Conservation (phyloP, 2,329 filamentous ascomycete genomes). For the Fusarium anguioides region DNA sequence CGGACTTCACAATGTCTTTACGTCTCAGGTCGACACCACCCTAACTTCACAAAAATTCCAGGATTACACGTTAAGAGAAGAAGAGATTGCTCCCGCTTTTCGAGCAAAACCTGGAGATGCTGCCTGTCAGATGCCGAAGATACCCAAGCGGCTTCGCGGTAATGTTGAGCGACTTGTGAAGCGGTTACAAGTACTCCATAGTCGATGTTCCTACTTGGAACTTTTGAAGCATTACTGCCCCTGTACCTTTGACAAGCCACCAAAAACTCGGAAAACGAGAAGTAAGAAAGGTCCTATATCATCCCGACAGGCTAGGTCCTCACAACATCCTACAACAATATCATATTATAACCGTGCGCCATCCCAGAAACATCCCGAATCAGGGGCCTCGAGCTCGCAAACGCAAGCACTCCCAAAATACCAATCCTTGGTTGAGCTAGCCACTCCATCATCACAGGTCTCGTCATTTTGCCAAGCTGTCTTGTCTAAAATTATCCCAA, state of each 20-base stretch:
- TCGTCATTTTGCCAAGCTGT: conserved; percentile 89
- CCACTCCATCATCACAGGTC: conserved; percentile 74
- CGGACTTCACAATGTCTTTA: conserved; percentile 91
- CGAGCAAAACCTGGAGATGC: conserved; percentile 21
- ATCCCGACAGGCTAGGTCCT: conserved; percentile 5
- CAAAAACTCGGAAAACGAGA: conserved; percentile 4
- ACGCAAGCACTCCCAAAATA: conserved; percentile 14
- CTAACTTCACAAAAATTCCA: conserved; percentile 80
- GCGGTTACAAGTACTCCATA: conserved; percentile 76
- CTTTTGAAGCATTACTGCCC: conserved; percentile 87
- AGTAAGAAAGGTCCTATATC: conserved; percentile 4
- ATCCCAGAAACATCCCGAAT: conserved; percentile 16
- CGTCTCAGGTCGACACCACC: conserved; percentile 69
- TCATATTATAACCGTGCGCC: conserved; percentile 25
- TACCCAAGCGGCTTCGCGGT: conserved; percentile 78
- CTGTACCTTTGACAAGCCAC: conserved; percentile 45
- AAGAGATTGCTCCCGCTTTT: conserved; percentile 71
- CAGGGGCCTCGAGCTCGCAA: conserved; percentile 11
- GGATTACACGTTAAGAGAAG: conserved; percentile 87
- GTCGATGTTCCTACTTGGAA: conserved; percentile 81
- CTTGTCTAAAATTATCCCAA: conserved; percentile 77
- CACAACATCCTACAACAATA: background rate
- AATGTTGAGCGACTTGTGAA: conserved; percentile 67
- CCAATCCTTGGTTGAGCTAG: conserved; percentile 70
- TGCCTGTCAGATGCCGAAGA: conserved; percentile 43